Conservation (phyloP, 2,329 filamentous ascomycete species). For the Exophiala spinifera region DNA sequence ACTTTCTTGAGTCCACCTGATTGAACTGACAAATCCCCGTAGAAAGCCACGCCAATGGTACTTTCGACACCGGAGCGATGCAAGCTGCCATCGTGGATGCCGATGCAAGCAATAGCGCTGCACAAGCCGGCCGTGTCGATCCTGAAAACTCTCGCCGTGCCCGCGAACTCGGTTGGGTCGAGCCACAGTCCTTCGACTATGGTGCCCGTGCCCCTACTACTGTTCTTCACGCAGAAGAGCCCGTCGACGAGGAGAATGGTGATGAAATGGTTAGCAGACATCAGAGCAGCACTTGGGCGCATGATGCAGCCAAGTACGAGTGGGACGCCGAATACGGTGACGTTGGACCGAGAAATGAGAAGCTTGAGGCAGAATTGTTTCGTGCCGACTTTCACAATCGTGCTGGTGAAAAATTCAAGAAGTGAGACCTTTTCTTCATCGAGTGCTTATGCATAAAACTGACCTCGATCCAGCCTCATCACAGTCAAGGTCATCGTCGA, state of each 20-base stretch:
- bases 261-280: conserved; percentile 1
- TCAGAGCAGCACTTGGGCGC: conserved; percentile 43
- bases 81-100: conserved; percentile 7
- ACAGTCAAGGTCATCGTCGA: conserved; percentile 52
- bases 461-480: conserved; percentile 36
- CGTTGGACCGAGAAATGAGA: conserved; percentile 66
- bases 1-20: background rate
- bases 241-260: conserved; percentile 1
- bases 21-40: background rate
- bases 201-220: conserved; percentile 5
- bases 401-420: conserved; percentile 62
- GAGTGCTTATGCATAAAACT: background rate
- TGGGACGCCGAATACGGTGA: conserved; percentile 86
- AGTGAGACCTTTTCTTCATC: conserved; percentile 43
- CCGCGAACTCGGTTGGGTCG: conserved; percentile 21
- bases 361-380: conserved; percentile 76
- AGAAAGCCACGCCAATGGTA: background rate
- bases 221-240: background rate
- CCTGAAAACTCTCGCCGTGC: conserved; percentile 11
- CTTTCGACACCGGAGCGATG: conserved; percentile 15
- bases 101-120: conserved; percentile 6
- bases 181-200: conserved; percentile 21
- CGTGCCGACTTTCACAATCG: conserved; percentile 50
- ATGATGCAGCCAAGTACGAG: conserved; percentile 67
- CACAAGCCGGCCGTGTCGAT: conserved; percentile 4